Conservation (phyloP, 345 rosid species). For the Rhizophora apiculata region DNA sequence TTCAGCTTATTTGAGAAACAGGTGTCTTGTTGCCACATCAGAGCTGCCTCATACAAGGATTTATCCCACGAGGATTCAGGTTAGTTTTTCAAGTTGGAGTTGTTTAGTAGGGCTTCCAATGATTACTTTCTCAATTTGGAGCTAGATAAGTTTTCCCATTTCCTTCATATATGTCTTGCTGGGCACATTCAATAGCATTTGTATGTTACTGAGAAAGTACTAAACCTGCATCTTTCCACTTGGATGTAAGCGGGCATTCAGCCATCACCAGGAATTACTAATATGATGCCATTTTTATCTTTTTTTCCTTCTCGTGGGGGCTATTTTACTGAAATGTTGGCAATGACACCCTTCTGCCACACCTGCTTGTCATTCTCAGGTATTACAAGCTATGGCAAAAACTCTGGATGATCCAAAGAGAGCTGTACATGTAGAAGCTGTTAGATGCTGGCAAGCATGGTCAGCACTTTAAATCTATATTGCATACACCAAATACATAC, state of each 20-base stretch:
- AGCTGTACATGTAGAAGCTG: constrained; percentile 76
- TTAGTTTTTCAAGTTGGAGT: constrained; percentile 19
- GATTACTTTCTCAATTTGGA: no score
- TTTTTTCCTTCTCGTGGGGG: no score
- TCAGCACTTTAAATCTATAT: constrained; percentile 22
- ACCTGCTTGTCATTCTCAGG: constrained; percentile 34
- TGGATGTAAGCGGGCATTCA: no score
- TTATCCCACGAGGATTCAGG: constrained; percentile 75
- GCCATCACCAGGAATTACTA: not conserved
- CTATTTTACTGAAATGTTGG: not conserved
- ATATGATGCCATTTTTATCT: not conserved
- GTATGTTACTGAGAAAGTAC: no score
- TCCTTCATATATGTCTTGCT: no score
- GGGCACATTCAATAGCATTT: no score
- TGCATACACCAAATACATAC: not conserved
- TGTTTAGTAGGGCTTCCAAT: no score
- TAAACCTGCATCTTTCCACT: no score
- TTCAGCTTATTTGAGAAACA: constrained; percentile 81
- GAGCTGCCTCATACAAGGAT: constrained; percentile 65
- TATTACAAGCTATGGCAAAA: constrained; percentile 49
- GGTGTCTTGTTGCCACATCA: constrained; percentile 70
- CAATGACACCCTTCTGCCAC: not conserved
- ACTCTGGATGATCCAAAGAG: constrained; percentile 86
- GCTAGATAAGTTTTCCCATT: no score
- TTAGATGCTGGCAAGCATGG: constrained; percentile 81